Evolutionary conservation across 257 asterid species (phyloP), one percentile per base, ranked within the genome.

Genomic region (Nicotiana attenuata): DNA sequence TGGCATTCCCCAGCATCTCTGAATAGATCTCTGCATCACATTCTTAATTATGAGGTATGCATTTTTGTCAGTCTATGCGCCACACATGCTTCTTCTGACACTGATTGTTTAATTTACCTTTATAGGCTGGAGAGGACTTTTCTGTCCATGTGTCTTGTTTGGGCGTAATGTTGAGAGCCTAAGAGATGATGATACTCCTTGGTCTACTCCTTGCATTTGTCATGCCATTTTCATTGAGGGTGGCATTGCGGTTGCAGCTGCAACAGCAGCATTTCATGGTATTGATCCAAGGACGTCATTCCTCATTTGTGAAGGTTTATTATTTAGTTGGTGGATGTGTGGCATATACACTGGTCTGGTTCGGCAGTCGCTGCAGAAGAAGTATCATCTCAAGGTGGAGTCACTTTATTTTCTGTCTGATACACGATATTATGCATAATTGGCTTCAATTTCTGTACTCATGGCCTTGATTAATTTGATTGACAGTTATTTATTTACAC

Each of bases 301-400:
- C 88, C 99, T 96, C 86, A 86, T 96, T 52, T 82, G 89, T 76
- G 98, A 96, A 89, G 98, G 99, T 61, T 87, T 96, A 89, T 83
- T 93, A 65, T 96, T 96, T 88, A 88, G 99, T 88, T 96, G 99
- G 99, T 96, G 99, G 99, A 91, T 96, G 98, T 96, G 99, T 87
- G 99, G 98, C 56, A 93, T 96, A 85, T 94, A 96, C 88, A 94
- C 99, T 55, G 98, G 98, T 76, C 90, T 94, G 65, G 87, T 88
- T 59, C 88, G 98, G 65, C 98, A 96, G 85, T 84, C 96, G 1
- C 84, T 96, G 85, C 99, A 96, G 92, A 96, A 92, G 88, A 96
- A 94, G 89, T 96, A 96, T 88, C 99, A 96, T 92, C 98, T 96
- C 86, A 84, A 96, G 98, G 99, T 96, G 50, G 56, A 52, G 81